A percentile compares a stretch with the other conserved stretches of the same genome.
phyloP scores from a whole-genome alignment of 2,329 filamentous ascomycete genomes.

The Sclerotinia glacialis region DNA sequence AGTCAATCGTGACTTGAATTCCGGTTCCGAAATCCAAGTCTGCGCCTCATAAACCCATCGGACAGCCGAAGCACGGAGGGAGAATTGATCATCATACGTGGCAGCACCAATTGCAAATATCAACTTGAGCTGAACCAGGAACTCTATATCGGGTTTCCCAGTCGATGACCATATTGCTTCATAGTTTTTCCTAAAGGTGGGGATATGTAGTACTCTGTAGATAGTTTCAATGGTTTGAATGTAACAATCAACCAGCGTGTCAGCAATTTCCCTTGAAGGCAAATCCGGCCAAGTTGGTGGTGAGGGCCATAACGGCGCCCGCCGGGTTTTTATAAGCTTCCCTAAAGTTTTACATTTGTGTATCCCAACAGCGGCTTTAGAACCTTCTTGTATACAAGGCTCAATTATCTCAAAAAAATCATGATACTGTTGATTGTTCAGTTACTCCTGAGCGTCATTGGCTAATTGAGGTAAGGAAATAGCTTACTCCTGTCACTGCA shows the following conservation, averaged over 20 bases:
- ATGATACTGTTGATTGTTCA: neutral
- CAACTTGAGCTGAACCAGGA: constrained; percentile 57
- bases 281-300: constrained; percentile 43
- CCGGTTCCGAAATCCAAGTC: constrained; percentile 52
- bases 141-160: constrained; percentile 41
- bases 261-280: constrained; percentile 47
- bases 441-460: neutral
- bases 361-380: constrained; percentile 42
- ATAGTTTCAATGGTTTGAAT: constrained; percentile 48
- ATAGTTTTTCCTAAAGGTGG: constrained; percentile 49
- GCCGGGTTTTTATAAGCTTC: constrained; percentile 50
- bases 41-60: constrained; percentile 58
- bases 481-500: constrained; percentile 45
- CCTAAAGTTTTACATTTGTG: constrained; percentile 53
- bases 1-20: constrained; percentile 51
- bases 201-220: constrained; percentile 52
- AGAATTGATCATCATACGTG: constrained; percentile 50
- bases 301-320: constrained; percentile 49
- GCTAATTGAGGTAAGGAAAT: neutral
- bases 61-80: constrained; percentile 49
- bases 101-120: constrained; percentile 56
- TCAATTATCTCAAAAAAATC: constrained; percentile 41
- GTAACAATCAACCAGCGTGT: constrained; percentile 50
- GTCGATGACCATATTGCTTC: constrained; percentile 49
- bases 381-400: constrained; percentile 42